Evolutionary conservation across 768 basidiomycete genomes (phyloP).

Genomic region (Chalciporus chontae): DNA sequence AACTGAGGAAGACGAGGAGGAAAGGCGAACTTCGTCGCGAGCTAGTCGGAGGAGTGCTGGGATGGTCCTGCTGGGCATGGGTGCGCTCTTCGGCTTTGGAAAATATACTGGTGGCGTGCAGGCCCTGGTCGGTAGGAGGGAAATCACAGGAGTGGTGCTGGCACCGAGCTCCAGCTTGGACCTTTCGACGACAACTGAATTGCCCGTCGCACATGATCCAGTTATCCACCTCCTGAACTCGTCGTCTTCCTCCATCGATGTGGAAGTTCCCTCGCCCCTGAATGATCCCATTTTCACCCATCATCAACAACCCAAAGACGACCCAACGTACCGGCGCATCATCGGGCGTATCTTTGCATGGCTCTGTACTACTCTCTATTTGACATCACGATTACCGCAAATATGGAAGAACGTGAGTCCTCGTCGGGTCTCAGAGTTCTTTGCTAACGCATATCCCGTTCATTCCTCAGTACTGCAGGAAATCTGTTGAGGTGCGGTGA

Average conservation of each 20-base stretch:
- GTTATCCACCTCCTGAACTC: slow-evolving; percentile 5
- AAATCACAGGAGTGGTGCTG: slow-evolving; percentile 49
- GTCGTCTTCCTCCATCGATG: slow-evolving; percentile 5
- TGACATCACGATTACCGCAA: slow-evolving; percentile 92
- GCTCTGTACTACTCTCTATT: slow-evolving; percentile 88
- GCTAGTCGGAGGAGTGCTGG: slow-evolving; percentile 68
- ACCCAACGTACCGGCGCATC: slow-evolving; percentile 48
- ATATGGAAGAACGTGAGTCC: slow-evolving; percentile 96
- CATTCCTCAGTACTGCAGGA: slow-evolving; percentile 69
- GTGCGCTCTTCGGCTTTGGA: slow-evolving; percentile 70
- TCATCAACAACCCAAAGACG: slow-evolving; percentile 19
- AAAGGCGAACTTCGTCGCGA: slow-evolving; percentile 45
- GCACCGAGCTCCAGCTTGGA: slow-evolving; percentile 11
- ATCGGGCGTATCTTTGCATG: slow-evolving; percentile 92
- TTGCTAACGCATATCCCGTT: slow-evolving; percentile 2
- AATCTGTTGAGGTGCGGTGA: slow-evolving; percentile 74
- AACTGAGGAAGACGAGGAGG: slow-evolving; percentile 19
- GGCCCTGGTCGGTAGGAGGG: slow-evolving; percentile 24
- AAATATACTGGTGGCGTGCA: slow-evolving; percentile 38
- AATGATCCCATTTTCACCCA: slow-evolving; percentile 2
- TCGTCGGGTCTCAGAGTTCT: background rate
- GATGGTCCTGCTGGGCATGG: slow-evolving; percentile 79
- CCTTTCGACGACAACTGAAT: background rate
- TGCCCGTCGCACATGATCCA: slow-evolving; percentile 13
- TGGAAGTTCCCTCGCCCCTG: slow-evolving; percentile 17